Evolutionary conservation across 257 asterid genomes (phyloP).

Genomic region (Asclepias syriaca): DNA sequence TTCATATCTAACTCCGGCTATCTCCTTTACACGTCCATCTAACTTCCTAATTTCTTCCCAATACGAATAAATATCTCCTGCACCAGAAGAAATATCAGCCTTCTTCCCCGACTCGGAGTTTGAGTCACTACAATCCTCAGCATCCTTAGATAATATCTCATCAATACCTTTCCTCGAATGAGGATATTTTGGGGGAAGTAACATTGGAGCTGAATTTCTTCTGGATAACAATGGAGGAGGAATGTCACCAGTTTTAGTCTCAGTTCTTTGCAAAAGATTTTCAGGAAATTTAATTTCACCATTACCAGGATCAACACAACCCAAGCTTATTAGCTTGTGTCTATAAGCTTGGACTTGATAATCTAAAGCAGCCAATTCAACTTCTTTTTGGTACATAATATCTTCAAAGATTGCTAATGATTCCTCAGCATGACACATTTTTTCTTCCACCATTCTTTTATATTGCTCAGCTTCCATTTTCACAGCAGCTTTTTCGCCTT

Average conservation of each 20-base stretch:
- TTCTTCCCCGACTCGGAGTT: conserved; percentile 37
- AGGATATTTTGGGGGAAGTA: conserved; percentile 34
- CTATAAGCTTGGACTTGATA: conserved; percentile 74
- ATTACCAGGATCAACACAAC: conserved; percentile 48
- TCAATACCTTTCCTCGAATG: conserved; percentile 29
- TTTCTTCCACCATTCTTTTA: conserved; percentile 79
- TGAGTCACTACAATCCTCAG: conserved; percentile 34
- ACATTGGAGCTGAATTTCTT: conserved; percentile 45
- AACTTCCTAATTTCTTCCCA: conserved; percentile 66
- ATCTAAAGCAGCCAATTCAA: conserved; percentile 75
- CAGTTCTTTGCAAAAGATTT: conserved; percentile 44
- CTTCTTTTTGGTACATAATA: conserved; percentile 70
- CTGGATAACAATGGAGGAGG: conserved; percentile 33
- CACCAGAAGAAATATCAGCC: conserved; percentile 31
- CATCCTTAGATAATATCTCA: conserved; percentile 29
- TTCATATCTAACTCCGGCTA: conserved; percentile 42
- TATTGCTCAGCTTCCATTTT: conserved; percentile 93
- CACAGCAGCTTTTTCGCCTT: conserved; percentile 81
- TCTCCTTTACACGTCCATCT: conserved; percentile 54
- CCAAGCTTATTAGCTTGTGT: conserved; percentile 60
- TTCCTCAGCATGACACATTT: conserved; percentile 80
- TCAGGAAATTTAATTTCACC: conserved; percentile 52
- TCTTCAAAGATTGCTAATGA: conserved; percentile 76
- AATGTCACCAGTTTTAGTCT: conserved; percentile 28
- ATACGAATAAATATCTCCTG: conserved; percentile 38